Base-by-base conservation (phyloP, 1,139 yeast species). In the Taiozyma sp. region DNA sequence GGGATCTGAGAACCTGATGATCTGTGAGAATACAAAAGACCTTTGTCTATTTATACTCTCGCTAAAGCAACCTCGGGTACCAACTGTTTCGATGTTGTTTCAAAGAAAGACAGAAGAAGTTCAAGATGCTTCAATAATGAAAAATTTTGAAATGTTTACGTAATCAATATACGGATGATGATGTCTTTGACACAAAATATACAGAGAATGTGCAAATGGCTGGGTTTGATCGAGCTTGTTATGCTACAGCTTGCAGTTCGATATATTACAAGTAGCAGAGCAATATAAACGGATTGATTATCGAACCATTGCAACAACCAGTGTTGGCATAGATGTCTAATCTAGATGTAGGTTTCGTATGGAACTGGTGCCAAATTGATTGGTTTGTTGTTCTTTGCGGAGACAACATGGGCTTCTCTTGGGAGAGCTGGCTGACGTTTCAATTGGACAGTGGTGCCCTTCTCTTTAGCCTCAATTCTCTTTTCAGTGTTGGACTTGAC, bases 361-460 rank as follows among this genome's bases (percentile, higher is more conserved):
- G 98, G 86, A 79, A 88, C 91, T 76, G 98, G 97, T 72, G 96
- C 91, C 78, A 93, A 86, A 68, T 97, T 90, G 77, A 91, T 96
- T 68, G 97, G 96, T 67, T 81, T 78, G 79, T 84, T 84, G 69
- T 81, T 81, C 70, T 76, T 80, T 62, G 88, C 77, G 60, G 90
- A 73, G 70, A 93, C 87, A 69, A 85, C 77, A 76, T 84, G 88
- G 64, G 95, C 82, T 59, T 78, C 90, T 83, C 97, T 89, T 81
- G 98, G 98, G 76, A 81, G 85, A 70, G 82, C 96, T 70, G 98
- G 98, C 77, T 87, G 92, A 84, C 99, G 89, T 91, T 92, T 93
- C 72, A 93, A 87, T 78, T 79, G 80, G 63, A 88, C 93, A 66
- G 86, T 78, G 73, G 83, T 87, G 74, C 98, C 98, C 72, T 84